These are phyloP conservation scores for Xylariaceae sp. DNA, from an alignment of 2,329 filamentous ascomycete species.

Conservation along the genomic window DNA sequence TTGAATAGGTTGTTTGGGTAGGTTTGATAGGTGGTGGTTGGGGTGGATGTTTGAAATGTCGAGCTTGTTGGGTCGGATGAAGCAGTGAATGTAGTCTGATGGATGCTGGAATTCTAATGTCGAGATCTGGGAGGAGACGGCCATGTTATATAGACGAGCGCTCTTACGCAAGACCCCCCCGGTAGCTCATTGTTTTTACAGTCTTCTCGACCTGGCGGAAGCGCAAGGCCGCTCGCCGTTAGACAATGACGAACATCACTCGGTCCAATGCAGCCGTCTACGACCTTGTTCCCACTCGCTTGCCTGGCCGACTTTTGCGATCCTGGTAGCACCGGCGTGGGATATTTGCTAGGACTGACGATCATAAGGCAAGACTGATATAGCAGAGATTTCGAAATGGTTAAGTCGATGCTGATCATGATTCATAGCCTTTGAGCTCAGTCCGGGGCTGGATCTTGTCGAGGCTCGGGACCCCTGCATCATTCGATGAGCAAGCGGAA, in stretches of 20 bases:
- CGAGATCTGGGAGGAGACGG: conserved; percentile 2
- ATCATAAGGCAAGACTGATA: background rate
- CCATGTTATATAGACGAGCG: conserved; percentile 11
- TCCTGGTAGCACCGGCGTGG: background rate
- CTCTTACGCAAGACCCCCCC: no score
- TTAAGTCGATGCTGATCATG: background rate
- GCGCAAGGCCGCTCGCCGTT: no score
- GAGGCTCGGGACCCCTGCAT: background rate
- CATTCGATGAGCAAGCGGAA: background rate
- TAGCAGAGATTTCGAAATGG: background rate
- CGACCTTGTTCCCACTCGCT: no score
- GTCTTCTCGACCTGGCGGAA: no score
- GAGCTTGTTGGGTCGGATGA: conserved; percentile 5
- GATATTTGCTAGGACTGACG: background rate
- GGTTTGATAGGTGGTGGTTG: background rate
- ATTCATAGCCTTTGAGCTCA: background rate
- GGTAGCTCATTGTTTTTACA: no score
- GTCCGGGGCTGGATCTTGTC: background rate
- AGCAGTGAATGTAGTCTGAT: conserved; percentile 6
- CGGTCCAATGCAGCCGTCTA: no score
- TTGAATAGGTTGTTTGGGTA: conserved; percentile 8
- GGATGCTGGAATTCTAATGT: conserved; percentile 1
- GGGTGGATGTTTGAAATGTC: background rate
- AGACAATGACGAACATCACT: no score
- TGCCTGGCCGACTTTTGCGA: no score